phyloP scores from a whole-genome alignment of 1,139 yeast genomes.

The Hyphopichia pseudoburtonii region DNA sequence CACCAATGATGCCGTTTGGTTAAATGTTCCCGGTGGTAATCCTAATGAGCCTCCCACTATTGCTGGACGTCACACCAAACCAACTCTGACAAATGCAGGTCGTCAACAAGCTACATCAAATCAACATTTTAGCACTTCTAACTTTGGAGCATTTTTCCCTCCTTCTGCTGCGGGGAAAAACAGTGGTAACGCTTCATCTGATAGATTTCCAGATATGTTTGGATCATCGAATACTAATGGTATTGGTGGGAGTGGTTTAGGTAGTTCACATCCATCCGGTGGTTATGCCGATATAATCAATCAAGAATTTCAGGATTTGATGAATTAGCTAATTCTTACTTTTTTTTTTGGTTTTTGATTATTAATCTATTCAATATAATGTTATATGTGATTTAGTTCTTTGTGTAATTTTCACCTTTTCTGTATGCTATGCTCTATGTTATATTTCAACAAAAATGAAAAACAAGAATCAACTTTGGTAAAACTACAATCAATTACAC shows the following conservation, averaged over 20 bases:
- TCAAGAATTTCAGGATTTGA: conserved; percentile 39
- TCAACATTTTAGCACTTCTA: background rate
- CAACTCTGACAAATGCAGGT: background rate
- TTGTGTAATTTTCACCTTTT: too few species aligned
- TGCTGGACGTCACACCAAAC: conserved; percentile 3
- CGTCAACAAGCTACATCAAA: background rate
- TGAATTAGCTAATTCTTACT: conserved; percentile 15
- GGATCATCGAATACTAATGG: background rate
- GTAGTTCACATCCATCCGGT: conserved; percentile 10
- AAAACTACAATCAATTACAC: too few species aligned
- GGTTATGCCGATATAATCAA: conserved; percentile 42
- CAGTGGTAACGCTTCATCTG: background rate
- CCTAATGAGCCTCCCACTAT: conserved; percentile 20
- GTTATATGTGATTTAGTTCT: too few species aligned
- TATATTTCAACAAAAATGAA: too few species aligned
- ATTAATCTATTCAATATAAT: too few species aligned
- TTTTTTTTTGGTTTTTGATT: background rate
- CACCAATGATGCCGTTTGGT: conserved; percentile 74
- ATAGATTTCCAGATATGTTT: too few species aligned
- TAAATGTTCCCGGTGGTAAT: conserved; percentile 29
- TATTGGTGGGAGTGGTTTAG: background rate
- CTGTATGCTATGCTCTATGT: too few species aligned
- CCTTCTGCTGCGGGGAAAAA: too few species aligned
- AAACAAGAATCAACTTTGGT: too few species aligned
- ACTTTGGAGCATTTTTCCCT: too few species aligned